Conservation (phyloP, 139 green algal genomes). For the Limnomonas spitsbergensis region DNA sequence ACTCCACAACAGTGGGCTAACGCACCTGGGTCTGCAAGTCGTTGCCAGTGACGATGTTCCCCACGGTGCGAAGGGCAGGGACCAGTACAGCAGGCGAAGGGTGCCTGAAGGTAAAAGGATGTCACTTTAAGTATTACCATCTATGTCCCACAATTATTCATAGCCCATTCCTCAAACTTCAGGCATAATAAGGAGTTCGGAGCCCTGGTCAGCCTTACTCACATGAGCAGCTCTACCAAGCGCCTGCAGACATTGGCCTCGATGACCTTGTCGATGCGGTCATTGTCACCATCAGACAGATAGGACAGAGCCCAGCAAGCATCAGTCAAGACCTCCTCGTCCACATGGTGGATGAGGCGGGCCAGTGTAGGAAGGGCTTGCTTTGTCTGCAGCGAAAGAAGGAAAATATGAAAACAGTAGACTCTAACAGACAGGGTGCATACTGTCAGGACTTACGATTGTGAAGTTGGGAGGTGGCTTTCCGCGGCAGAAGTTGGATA, state of each 20-base stretch:
- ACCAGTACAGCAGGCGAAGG: slow-evolving; percentile 79
- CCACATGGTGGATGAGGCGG: slow-evolving; percentile 84
- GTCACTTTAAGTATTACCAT: too few relatives aligned
- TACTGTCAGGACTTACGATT: slow-evolving; percentile 56
- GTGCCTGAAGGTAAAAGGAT: slow-evolving; percentile 14
- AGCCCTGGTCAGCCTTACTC: neutral
- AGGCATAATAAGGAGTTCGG: neutral
- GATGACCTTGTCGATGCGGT: slow-evolving; percentile 98
- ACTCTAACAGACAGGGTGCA: too few relatives aligned
- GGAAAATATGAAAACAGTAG: neutral
- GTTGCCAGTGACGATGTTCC: slow-evolving; percentile 98
- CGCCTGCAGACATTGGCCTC: slow-evolving; percentile 86
- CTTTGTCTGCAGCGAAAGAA: slow-evolving; percentile 57
- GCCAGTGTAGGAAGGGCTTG: slow-evolving; percentile 87
- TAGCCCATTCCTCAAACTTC: neutral
- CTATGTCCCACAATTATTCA: neutral
- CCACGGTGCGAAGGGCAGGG: slow-evolving; percentile 94
- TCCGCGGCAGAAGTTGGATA: slow-evolving; percentile 98
- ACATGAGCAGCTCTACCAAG: slow-evolving; percentile 72
- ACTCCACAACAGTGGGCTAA: too few relatives aligned
- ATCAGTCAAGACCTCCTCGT: slow-evolving; percentile 98
- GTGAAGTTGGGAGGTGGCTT: slow-evolving; percentile 87
- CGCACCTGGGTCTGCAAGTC: slow-evolving; percentile 89
- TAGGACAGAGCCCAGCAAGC: slow-evolving; percentile 99
- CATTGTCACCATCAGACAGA: slow-evolving; percentile 96